Conservation (phyloP, 1,284 basidiomycete genomes). For the Mycena sp. region DNA sequence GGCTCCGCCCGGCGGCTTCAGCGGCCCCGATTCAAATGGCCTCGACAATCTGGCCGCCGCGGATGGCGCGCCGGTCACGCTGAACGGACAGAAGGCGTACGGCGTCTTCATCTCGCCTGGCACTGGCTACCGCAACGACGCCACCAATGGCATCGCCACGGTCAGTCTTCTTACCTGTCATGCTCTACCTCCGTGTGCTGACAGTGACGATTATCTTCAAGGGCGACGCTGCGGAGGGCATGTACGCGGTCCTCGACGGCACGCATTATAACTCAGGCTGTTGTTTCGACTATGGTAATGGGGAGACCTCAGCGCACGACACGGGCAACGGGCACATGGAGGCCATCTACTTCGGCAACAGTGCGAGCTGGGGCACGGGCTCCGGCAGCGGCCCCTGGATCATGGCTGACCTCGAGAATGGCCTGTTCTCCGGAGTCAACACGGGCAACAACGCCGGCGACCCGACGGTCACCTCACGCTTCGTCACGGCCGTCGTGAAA, state of each 20-base stretch:
- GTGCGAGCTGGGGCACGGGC: neutral
- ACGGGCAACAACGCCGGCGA: too few relatives aligned
- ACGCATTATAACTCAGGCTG: neutral
- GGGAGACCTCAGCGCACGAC: neutral
- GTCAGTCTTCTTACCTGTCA: constrained; percentile 3
- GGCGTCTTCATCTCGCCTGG: constrained; percentile 21
- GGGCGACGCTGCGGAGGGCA: constrained; percentile 2
- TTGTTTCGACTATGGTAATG: constrained; percentile 10
- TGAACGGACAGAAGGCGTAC: constrained; percentile 18
- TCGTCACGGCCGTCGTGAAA: too few relatives aligned
- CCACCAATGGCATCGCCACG: constrained; percentile 15
- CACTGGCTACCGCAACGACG: constrained; percentile 22
- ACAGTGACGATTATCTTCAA: neutral
- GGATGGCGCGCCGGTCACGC: constrained; percentile 16
- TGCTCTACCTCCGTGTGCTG: neutral
- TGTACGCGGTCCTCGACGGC: constrained; percentile 9
- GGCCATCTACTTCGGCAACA: constrained; percentile 5
- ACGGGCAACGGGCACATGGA: neutral
- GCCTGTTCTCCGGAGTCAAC: too few relatives aligned
- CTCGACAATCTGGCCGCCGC: constrained; percentile 15
- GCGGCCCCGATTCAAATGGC: constrained; percentile 7
- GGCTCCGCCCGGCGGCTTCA: constrained; percentile 9
- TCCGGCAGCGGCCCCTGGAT: neutral
- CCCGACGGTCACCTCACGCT: too few relatives aligned
- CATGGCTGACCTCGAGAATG: neutral